phyloP scores from a whole-genome alignment of 73 alveolate species.

The Stentor coeruleus region DNA sequence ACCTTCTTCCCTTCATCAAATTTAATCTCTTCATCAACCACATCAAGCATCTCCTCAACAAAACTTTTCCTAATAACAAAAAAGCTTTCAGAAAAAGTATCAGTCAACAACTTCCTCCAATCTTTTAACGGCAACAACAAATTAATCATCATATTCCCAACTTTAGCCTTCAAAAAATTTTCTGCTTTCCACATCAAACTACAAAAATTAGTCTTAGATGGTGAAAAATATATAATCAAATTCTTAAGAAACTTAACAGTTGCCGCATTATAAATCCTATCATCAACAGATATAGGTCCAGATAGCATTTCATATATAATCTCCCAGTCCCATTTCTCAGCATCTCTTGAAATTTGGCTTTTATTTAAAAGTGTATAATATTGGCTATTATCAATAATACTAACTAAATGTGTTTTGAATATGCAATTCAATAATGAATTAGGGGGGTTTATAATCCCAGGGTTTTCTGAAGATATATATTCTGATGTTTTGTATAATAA shows the following conservation, averaged over 20 bases:
- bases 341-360: constrained; percentile 22
- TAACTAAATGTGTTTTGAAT: not conserved
- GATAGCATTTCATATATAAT: not conserved
- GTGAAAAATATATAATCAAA: not conserved
- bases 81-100: constrained; percentile 4
- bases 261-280: not conserved
- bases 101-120: not conserved
- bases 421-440: not conserved
- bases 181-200: not conserved
- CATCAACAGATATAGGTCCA: not conserved
- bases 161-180: not conserved
- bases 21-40: not conserved
- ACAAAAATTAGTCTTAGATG: not conserved
- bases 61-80: constrained; percentile 19
- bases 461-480: not conserved
- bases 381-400: not conserved
- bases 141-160: not conserved
- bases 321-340: constrained; percentile 32
- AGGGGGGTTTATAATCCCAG: not conserved
- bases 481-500: not conserved
- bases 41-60: constrained; percentile 4
- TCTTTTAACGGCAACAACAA: not conserved
- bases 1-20: not conserved
- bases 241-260: not conserved
- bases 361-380: not conserved